Base-by-base conservation (phyloP, 2,329 filamentous ascomycete genomes). In the Xylariaceae sp. region DNA sequence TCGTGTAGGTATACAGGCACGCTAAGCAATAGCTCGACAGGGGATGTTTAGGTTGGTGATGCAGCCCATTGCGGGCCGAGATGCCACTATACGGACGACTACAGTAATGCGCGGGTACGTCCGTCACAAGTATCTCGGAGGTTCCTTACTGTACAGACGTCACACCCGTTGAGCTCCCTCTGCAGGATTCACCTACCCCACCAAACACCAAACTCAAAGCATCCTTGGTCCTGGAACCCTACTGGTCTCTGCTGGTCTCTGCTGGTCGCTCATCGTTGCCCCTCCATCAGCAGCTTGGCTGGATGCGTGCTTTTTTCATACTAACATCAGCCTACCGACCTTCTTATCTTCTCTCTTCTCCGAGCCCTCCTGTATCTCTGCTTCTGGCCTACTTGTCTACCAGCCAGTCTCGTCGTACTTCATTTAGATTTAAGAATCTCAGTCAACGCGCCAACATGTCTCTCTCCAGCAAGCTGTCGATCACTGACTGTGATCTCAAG, bases 391-490 rank as follows among this genome's bases (percentile, higher is more conserved):
- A 49, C 51, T 51, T 48, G 37, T 37, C 54, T 65, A 64, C 67
- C 64, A 5, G 23, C 23, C 23, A 30, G 23, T 30, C 23, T 49
- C 45, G 13, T 34, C 45, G 1, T 56, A 48, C 51, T 9, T n/a
- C 11, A 39, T 49, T 39, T 15, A 52, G 18, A 45, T 13, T 11
- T 9, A 39, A 53, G 35, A 10, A 53, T 23, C 17, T 9, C 23
- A 34, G 11, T 23, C 51, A 13, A 44, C 34, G 48, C 34, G 57
- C 65, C 73, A 86, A 72, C 62, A 99, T 99, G 94, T 97, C 94
- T 87, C 90, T 99, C 75, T 90, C 92, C 72, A 97, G 87, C 86
- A 99, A 99, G 85, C 90, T 99, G 72, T 90, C 92, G 69, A 97
- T 99, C 78, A 90, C 87, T 68, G 93, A 99, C 74, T 88, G 96